These are phyloP conservation scores for Paxillus rubicundulus DNA, from an alignment of 768 basidiomycete species.

Conservation along the genomic window DNA sequence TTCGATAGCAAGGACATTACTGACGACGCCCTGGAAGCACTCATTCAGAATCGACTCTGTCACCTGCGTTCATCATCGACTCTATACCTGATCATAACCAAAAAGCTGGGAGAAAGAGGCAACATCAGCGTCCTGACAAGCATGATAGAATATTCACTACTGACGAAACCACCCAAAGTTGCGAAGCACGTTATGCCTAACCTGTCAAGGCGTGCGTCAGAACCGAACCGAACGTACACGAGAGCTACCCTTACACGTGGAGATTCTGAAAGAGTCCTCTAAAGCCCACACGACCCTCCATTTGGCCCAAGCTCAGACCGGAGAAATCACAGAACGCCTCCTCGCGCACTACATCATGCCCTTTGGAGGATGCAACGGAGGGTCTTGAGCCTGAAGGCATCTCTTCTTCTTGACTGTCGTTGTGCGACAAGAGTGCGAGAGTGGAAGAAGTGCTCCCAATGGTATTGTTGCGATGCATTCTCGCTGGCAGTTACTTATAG, in stretches of 20 bases:
- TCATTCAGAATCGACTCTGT: background rate
- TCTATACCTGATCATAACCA: conserved; percentile 30
- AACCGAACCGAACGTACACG: background rate
- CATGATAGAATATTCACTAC: conserved; percentile 2
- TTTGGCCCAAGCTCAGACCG: conserved; percentile 10
- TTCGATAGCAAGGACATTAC: conserved; percentile 33
- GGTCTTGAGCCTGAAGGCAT: background rate
- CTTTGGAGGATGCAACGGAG: conserved; percentile 1
- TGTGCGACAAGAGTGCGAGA: no score
- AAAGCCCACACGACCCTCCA: conserved; percentile 25
- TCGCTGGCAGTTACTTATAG: no score
- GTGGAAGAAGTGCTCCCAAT: background rate
- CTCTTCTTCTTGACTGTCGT: background rate
- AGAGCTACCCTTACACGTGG: conserved; percentile 21
- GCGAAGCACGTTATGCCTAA: conserved; percentile 33
- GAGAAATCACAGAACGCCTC: background rate
- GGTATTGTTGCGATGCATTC: no score
- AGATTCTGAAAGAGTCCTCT: conserved; percentile 26
- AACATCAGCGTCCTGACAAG: background rate
- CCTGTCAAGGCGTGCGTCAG: conserved; percentile 11
- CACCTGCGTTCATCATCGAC: background rate
- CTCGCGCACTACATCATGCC: background rate
- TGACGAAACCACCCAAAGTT: conserved; percentile 31
- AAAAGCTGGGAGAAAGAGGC: conserved; percentile 21
- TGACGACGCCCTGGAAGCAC: conserved; percentile 27